These are phyloP conservation scores for Marchantia polymorpha DNA, from an alignment of 225 moss, liverwort and hornwort species.

Conservation along the genomic window DNA sequence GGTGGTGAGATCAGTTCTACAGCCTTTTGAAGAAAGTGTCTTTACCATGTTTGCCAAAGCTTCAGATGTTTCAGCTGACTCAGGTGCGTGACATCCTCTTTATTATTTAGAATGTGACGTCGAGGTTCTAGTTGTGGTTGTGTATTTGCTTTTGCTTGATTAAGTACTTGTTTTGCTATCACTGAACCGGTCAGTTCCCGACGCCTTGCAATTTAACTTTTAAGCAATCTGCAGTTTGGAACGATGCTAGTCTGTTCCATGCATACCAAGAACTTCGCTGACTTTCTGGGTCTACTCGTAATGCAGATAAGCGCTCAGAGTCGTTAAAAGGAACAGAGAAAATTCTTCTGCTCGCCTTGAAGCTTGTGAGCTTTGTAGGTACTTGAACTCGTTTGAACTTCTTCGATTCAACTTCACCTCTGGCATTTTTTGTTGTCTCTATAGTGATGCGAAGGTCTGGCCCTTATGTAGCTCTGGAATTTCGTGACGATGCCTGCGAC, in stretches of 20 bases:
- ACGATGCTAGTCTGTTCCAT: neutral
- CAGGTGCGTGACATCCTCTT: slow-evolving; percentile 37
- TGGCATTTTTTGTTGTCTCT: neutral
- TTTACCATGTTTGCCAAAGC: slow-evolving; percentile 94
- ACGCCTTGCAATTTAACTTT: neutral
- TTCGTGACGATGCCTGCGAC: too few species aligned
- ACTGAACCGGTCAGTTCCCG: neutral
- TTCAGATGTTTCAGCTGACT: slow-evolving; percentile 43
- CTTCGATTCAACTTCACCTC: neutral
- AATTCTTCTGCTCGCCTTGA: slow-evolving; percentile 73
- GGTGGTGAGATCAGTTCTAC: slow-evolving; percentile 84
- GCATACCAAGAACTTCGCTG: neutral
- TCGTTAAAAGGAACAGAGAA: slow-evolving; percentile 65
- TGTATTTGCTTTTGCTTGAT: too few species aligned
- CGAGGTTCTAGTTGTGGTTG: too few species aligned
- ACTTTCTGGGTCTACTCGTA: neutral
- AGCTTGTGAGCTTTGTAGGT: slow-evolving; percentile 85
- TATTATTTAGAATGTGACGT: neutral
- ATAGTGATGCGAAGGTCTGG: neutral
- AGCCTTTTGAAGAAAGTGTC: slow-evolving; percentile 96
- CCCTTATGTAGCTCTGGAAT: too few species aligned
- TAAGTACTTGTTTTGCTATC: neutral
- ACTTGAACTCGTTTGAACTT: neutral
- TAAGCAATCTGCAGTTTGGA: too few species aligned
- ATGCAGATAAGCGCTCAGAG: slow-evolving; percentile 45